Base-by-base conservation (phyloP, 768 basidiomycete genomes). In the Rhodotorula babjevae region DNA sequence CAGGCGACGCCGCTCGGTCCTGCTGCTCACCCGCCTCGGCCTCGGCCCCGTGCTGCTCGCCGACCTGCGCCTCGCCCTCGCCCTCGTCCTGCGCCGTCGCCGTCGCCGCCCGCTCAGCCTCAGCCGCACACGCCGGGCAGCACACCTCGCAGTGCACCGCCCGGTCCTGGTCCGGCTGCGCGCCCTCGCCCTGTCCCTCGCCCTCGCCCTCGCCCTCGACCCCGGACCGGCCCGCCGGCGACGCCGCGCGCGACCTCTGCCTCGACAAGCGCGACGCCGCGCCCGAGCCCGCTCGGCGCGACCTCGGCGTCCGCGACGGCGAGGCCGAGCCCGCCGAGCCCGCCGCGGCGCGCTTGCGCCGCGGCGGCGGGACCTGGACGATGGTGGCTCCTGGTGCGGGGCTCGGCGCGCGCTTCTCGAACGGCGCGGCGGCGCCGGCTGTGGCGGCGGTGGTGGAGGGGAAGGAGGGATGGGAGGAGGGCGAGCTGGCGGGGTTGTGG, bases 391-490 rank as follows among this genome's bases (percentile, higher is more conserved):
- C 14, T 7, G n/a, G 69, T 3, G 64, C 64, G 42, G 67, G 69
- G 0, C 69, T 65, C 14, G 73, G 59, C 2, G 65, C 29, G 59
- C 72, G 65, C 4, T 68, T 69, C 1, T 67, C 69, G 12, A 55
- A 18, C 6, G 69, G 63, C 12, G 63, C 53, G 8, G 52, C n/a
- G 47, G 29, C 5, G 19, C 31, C 6, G 7, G 29, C 12, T 16
- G 31, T 14, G 31, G 29, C 29, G 4, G 57, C 8, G 1, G 57
- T 2, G 36, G 21, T 5, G n/a, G 55, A 27, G 33, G 52, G 1
- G 62, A 50, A 4, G 59, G 57, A 29, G 33, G 4, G 3, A n/a
- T n/a, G n/a, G 25, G 40, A 7, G 71, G 23, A 3, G 56, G 55
- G 0, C 50, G 50, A 21, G 31, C 19, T 21, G 57, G 15, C 33